phyloP scores from a whole-genome alignment of 768 basidiomycete genomes.

The Gloeopeniophorella convolvens region DNA sequence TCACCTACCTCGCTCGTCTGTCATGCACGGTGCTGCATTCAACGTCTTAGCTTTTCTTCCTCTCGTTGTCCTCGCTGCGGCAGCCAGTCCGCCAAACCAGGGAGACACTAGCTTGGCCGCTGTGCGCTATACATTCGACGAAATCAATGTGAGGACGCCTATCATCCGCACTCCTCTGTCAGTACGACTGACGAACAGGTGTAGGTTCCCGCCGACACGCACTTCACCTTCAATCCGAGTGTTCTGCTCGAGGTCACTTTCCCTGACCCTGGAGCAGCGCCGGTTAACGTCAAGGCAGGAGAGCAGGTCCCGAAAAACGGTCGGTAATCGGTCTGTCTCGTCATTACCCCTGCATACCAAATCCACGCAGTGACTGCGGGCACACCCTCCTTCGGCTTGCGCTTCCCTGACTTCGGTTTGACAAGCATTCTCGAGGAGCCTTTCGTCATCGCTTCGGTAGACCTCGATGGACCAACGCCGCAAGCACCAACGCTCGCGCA shows the following conservation, averaged over 20 bases:
- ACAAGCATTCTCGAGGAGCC: not conserved
- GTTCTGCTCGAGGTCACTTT: slow-evolving; percentile 3
- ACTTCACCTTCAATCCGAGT: not conserved
- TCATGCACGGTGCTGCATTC: no score
- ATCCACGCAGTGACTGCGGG: no score
- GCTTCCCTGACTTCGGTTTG: not conserved
- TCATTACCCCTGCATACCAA: no score
- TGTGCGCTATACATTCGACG: not conserved
- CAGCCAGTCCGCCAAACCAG: no score
- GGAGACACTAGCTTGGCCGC: not conserved
- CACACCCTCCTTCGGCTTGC: not conserved
- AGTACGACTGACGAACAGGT: not conserved
- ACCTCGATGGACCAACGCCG: slow-evolving; percentile 8
- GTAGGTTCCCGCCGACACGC: not conserved
- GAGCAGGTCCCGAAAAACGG: not conserved
- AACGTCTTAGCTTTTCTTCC: not conserved
- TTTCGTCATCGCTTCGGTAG: slow-evolving; percentile 9
- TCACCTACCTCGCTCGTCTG: no score
- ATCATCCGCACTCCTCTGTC: not conserved
- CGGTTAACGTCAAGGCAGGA: not conserved
- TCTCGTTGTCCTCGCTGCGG: not conserved
- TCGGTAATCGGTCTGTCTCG: no score
- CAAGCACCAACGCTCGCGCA: not conserved
- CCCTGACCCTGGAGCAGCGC: not conserved
- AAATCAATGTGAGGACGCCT: not conserved